A percentile compares a stretch with the other conserved stretches of the same genome.
phyloP scores from a whole-genome alignment of 2,329 filamentous ascomycete genomes.

The Talaromyces sp. region DNA sequence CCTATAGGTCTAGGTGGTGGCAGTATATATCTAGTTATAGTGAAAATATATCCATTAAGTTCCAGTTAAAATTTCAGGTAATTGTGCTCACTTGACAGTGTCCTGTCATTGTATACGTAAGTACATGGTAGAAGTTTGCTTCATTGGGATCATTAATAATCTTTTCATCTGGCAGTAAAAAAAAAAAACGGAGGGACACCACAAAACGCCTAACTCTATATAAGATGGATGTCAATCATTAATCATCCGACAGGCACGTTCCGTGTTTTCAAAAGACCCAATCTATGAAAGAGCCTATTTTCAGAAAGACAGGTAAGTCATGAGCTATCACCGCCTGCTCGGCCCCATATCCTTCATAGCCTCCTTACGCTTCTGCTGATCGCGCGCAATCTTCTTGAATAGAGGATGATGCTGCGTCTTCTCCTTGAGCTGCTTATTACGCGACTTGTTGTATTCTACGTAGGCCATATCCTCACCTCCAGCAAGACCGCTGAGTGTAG shows the following conservation, averaged over 20 bases:
- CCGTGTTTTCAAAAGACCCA: not conserved
- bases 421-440: conserved; percentile 65
- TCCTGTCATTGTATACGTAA: not conserved
- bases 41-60: not conserved
- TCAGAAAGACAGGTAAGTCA: not conserved
- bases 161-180: not conserved
- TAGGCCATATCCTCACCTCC: conserved; percentile 98
- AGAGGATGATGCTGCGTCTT: conserved; percentile 58
- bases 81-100: not conserved
- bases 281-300: too few species aligned
- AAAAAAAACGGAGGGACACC: not conserved
- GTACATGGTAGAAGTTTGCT: not conserved
- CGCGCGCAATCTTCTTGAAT: conserved; percentile 64
- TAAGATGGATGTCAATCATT: not conserved
- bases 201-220: not conserved
- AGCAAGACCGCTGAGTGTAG: conserved; percentile 77
- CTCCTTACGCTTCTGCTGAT: conserved; percentile 57
- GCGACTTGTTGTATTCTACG: conserved; percentile 73
- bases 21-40: not conserved
- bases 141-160: not conserved
- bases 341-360: conserved; percentile 34
- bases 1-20: not conserved
- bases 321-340: conserved; percentile 12
- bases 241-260: not conserved
- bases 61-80: not conserved